Base-by-base conservation (phyloP, 768 basidiomycete genomes). In the Austroboletus eburneus region DNA sequence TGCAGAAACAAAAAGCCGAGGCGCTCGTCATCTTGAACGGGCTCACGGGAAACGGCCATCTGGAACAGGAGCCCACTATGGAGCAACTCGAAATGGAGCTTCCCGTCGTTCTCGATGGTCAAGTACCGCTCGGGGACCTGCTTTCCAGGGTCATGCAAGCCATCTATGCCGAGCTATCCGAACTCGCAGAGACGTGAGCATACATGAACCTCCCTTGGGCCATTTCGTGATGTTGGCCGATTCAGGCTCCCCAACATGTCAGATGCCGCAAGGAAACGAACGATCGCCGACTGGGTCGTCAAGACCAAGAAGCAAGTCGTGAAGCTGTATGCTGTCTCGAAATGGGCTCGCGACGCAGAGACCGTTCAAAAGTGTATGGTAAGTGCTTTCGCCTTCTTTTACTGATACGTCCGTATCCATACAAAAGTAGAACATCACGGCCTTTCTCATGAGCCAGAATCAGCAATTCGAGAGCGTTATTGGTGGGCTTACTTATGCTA, bases 301-400 rank as follows among this genome's bases (percentile, higher is more conserved):
- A 83, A 85, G 63, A 88, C 79, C 5, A 88, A 94, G 67, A 87
- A 91, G 57, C 91, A 95, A 58, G 80, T 91, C 27, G 85, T 91
- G 24, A 93, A 93, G 64, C 68, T 94, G 13, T 90, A 91, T 57
- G 92, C 91, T 10, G 78, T 92, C 23, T 77, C 79, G 8, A 87
- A 91, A 57, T 96, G 92, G 92, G 77, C 87, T 30, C 75, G 87
- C 50, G 91, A 93, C 63, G 85, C 87, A 34, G 79, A 79, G 48
- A 83, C 85, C 6, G 83, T 89, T 34, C 89, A 92, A 66, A 89
- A 87, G 67, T 87, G 84, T 72, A 90, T 91, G 90, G 89, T 81
- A 56, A 56, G 58, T 57, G 1, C 5, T 14, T 39, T 18, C 3
- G 16, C n/a, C n/a, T 35, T 1, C 27, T n/a, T 16, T 12, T 3